A percentile compares a stretch with the other conserved stretches of the same genome.
Evolutionary conservation across 306 rosid species (phyloP).

Genomic region (Dalbergia oliveri): DNA sequence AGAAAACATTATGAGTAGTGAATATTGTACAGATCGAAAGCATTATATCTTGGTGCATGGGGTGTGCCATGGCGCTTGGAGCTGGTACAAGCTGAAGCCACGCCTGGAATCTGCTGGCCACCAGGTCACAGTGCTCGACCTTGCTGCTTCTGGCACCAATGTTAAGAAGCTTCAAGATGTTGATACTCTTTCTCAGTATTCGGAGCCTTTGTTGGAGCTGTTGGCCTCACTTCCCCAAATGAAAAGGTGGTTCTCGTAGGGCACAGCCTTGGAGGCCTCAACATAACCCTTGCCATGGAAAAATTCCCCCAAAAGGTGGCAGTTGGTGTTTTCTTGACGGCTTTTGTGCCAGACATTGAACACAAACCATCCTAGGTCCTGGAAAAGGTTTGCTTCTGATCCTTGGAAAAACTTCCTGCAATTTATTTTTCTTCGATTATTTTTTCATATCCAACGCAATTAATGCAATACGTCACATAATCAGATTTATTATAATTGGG

Average conservation of each 20-base stretch:
- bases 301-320: conserved; percentile 61
- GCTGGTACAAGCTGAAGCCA: conserved; percentile 74
- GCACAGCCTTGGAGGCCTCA: conserved; percentile 79
- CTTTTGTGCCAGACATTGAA: conserved; percentile 62
- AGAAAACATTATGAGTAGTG: background rate
- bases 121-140: conserved; percentile 57
- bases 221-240: conserved; percentile 51
- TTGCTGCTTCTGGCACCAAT: conserved; percentile 65
- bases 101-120: conserved; percentile 61
- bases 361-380: conserved; percentile 61
- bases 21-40: background rate
- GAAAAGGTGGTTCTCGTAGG: conserved; percentile 78
- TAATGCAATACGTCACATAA: too few species aligned
- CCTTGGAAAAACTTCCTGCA: background rate
- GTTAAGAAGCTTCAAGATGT: conserved; percentile 52
- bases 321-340: conserved; percentile 68
- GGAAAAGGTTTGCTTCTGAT: conserved; percentile 55
- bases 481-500: too few species aligned
- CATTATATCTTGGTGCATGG: conserved; percentile 73
- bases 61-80: conserved; percentile 73
- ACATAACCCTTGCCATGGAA: conserved; percentile 75
- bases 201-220: conserved; percentile 57
- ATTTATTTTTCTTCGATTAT: too few species aligned
- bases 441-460: too few species aligned
- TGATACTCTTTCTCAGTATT: conserved; percentile 48